Base-by-base conservation (phyloP, 768 basidiomycete species). In the Xerocomellus amylosporus region DNA sequence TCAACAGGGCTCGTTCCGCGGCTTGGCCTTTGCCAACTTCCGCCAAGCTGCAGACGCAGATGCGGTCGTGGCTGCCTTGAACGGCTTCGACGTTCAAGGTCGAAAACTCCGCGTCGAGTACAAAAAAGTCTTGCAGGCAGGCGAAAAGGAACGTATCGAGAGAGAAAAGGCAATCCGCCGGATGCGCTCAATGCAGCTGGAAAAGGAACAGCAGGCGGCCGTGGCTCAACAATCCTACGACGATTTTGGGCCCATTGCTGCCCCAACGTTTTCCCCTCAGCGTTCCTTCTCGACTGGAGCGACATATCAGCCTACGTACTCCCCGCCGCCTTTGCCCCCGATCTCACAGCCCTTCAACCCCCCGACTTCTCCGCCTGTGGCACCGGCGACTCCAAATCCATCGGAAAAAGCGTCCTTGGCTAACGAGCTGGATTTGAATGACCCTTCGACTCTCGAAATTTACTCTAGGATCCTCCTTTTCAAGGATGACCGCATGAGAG, bases 101-200 rank as follows among this genome's bases (percentile, higher is more conserved):
- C 90, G 97, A 64, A 98, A 98, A 73, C 79, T 99, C 47, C 89
- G 97, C 40, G 96, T 98, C 52, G 97, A 99, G 74, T 98, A 98
- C 79, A 99, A 99, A 79, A 98, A 98, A 74, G 96, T 98, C 8
- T 76, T 99, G n/a, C 95, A 98, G 71, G 94, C 95, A 4, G 95
- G 96, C 46, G 97, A 99, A 74, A 99, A 99, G 75, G 97, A 99
- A 68, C 85, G 93, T 53, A 99, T 98, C 67, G 97, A 99, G 73
- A 78, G 96, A 53, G 96, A 98, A 77, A 99, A 99, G 78, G 97
- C 97, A 2, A 85, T 99, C 58, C 88, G 95, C 59, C 83, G 97
- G 57, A 99, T 99, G 95, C 87, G 92, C 61, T 94, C 91, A 43
- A 96, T 97, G 84, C 94, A 98, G 68, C 73, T 97, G 30, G 91